These are phyloP conservation scores for Thelonectria blattea DNA, from an alignment of 2,329 filamentous ascomycete genomes.

Conservation along the genomic window DNA sequence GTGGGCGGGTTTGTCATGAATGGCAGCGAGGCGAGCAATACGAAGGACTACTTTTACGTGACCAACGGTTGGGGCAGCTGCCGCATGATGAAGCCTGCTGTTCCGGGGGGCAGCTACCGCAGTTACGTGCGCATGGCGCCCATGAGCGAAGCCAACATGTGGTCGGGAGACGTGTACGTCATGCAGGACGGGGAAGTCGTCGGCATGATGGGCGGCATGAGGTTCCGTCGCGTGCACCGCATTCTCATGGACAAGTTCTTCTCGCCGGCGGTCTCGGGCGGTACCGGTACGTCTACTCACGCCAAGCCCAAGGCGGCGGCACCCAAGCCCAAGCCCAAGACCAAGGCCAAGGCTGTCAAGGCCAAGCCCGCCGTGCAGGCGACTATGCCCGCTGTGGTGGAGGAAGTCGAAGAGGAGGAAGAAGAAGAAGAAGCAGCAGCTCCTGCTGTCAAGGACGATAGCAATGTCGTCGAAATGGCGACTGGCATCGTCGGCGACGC, in stretches of 20 bases:
- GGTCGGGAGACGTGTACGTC: background rate
- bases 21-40: background rate
- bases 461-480: background rate
- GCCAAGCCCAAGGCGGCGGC: background rate
- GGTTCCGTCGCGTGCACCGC: background rate
- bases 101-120: background rate
- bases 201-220: background rate
- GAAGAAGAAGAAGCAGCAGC: no score
- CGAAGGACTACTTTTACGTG: background rate
- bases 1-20: background rate
- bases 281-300: no score
- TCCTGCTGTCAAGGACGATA: no score
- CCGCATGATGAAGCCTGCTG: background rate
- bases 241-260: background rate
- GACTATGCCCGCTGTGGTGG: no score
- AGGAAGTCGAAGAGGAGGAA: no score
- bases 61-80: background rate
- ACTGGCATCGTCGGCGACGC: background rate
- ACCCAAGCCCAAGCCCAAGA: no score
- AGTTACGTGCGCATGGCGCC: background rate
- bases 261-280: background rate
- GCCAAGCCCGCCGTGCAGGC: no score
- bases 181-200: background rate
- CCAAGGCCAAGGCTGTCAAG: no score
- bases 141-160: background rate